phyloP scores from a whole-genome alignment of 148 eudicot species.

The Simmondsia chinensis region DNA sequence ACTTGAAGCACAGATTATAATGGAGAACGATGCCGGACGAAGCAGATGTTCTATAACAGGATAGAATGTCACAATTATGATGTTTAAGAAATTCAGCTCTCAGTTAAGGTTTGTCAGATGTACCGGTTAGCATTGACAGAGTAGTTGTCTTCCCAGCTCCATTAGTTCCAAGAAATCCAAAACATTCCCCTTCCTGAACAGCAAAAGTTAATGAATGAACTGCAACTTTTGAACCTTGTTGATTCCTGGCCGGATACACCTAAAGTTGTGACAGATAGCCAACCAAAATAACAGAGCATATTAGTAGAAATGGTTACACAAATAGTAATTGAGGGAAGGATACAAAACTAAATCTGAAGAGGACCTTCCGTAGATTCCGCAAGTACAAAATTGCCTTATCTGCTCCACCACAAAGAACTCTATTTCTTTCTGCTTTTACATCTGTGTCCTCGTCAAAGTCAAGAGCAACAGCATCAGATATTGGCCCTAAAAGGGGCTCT shows the following conservation, averaged over 20 bases:
- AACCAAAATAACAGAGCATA: conserved; percentile 3
- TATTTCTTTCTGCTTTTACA: conserved; percentile 67
- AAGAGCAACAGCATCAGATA: conserved; percentile 27
- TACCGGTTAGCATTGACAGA: conserved; percentile 86
- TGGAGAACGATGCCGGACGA: no score
- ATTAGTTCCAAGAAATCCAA: conserved; percentile 96
- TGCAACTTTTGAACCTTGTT: conserved; percentile 56
- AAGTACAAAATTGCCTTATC: conserved; percentile 71
- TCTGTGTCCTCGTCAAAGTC: conserved; percentile 70
- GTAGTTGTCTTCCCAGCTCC: conserved; percentile 99
- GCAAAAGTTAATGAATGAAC: conserved; percentile 86
- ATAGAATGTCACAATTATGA: no score
- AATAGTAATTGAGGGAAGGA: no score
- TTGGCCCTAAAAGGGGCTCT: conserved; percentile 66
- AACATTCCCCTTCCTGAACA: conserved; percentile 96
- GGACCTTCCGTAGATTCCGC: conserved; percentile 89
- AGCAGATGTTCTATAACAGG: no score
- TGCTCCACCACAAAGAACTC: conserved; percentile 77
- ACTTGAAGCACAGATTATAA: no score
- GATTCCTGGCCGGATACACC: conserved; percentile 71
- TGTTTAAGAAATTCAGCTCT: no score
- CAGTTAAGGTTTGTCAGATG: not conserved
- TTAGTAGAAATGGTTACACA: no score
- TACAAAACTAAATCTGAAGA: no score
- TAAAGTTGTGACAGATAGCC: conserved; percentile 20